Base-by-base conservation (phyloP, 257 asterid genomes). In the Petunia secreta region DNA sequence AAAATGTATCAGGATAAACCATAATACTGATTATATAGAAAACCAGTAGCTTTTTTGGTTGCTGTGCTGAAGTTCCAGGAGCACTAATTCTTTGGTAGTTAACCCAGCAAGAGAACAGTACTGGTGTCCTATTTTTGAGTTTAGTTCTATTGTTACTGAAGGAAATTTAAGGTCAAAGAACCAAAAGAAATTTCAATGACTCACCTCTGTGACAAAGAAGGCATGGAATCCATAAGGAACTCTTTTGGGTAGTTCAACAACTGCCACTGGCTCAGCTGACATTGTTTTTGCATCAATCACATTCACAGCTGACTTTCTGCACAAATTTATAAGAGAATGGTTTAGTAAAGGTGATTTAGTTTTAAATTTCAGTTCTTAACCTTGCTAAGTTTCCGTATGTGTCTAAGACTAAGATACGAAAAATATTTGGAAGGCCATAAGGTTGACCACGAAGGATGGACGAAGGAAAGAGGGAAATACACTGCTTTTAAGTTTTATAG, bases 201-300 rank as follows among this genome's bases (percentile, higher is more conserved):
- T 62, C 65, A 92, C 99, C 97, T 93, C 97, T 6, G 94, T 89
- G 80, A 95, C 97, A 54, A 95, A 95, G 85, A 95, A 92, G 83
- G 99, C 99, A 83, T 95, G 98, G 88, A 95, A 95, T 25, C 99
- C 99, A 60, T 91, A 93, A 4, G 99, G 99, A 81, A 95, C 99
- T 86, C 99, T 83, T 69, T 79, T 87, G 38, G 98, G 98, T 37
- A 95, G 88, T 66, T 93, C 97, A 66, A 93, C 90, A 4, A 89
- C 87, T 8, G 99, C 97, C 75, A 95, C 95, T 25, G 97, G 98
- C 82, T 93, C 97, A 15, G 90, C 48, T 11, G 98, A 95, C 98
- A 95, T 92, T 34, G 99, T 93, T 83, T 91, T 95, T 53, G 99
- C 99, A 87, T 95, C 99, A 63, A 95, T 88, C 2, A 93, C 98